Percentiles rank a stretch among this genome's conserved stretches.
Evolutionary conservation across 768 basidiomycete species (phyloP).

Genomic region (Termitomyces sp.): DNA sequence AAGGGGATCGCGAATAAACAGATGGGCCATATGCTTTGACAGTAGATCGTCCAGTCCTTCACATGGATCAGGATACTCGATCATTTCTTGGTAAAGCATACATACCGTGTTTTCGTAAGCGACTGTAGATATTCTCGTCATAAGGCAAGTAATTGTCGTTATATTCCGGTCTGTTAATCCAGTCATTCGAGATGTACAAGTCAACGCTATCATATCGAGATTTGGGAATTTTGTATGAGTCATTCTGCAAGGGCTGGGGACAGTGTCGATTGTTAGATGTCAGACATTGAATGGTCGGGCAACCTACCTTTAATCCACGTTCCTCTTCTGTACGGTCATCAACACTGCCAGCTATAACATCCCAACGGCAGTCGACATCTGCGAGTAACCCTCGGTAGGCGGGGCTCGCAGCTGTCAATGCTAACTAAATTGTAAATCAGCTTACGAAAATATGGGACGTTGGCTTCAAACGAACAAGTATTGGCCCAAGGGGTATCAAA

Average conservation of each 20-base stretch:
- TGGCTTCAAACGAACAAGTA: constrained; percentile 59
- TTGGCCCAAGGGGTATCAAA: constrained; percentile 91
- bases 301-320: constrained; percentile 71
- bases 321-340: constrained; percentile 97
- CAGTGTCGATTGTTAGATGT: not conserved
- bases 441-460: constrained; percentile 3
- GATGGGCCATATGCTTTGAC: constrained; percentile 88
- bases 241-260: constrained; percentile 68
- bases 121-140: constrained; percentile 66
- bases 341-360: constrained; percentile 97
- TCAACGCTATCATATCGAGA: constrained; percentile 97
- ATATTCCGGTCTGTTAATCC: constrained; percentile 88
- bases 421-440: constrained; percentile 52
- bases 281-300: not conserved
- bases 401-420: constrained; percentile 91
- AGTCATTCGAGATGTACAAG: constrained; percentile 83
- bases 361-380: constrained; percentile 98
- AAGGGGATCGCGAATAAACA: constrained; percentile 97
- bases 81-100: not conserved
- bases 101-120: constrained; percentile 74
- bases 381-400: constrained; percentile 92
- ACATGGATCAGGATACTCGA: not conserved
- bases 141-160: constrained; percentile 85
- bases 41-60: constrained; percentile 82
- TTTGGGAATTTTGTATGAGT: constrained; percentile 82